Conservation (phyloP, 805 yeast genomes). For the Nakazawaea populi region DNA sequence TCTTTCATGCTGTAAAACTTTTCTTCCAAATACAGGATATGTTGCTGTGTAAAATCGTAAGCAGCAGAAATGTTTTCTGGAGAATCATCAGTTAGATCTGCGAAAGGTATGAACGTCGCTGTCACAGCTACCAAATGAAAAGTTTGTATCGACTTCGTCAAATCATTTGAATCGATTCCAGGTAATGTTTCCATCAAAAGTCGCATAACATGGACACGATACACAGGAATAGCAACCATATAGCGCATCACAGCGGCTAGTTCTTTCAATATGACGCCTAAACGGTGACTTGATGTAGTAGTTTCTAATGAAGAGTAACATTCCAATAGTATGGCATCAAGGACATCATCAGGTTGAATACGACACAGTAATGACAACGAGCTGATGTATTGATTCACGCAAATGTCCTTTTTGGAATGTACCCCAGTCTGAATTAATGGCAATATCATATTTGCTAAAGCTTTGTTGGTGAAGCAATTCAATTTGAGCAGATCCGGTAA, state of each 20-base stretch:
- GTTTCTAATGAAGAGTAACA: slow-evolving; percentile 68
- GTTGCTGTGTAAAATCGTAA: slow-evolving; percentile 58
- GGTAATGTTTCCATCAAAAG: slow-evolving; percentile 64
- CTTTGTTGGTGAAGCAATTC: slow-evolving; percentile 27
- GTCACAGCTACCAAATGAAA: slow-evolving; percentile 64
- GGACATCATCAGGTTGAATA: slow-evolving; percentile 47
- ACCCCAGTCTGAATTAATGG: slow-evolving; percentile 62
- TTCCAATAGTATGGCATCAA: slow-evolving; percentile 56
- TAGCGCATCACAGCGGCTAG: slow-evolving; percentile 61
- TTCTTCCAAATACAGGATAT: slow-evolving; percentile 48
- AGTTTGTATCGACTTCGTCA: slow-evolving; percentile 63
- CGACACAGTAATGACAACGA: slow-evolving; percentile 60
- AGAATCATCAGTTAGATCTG: slow-evolving; percentile 44
- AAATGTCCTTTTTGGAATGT: slow-evolving; percentile 63
- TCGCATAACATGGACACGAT: slow-evolving; percentile 74
- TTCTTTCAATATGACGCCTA: slow-evolving; percentile 64
- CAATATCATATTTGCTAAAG: slow-evolving; percentile 46
- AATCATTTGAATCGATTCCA: slow-evolving; percentile 86
- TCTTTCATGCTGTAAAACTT: slow-evolving; percentile 26
- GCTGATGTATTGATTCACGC: slow-evolving; percentile 51
- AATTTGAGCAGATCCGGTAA: slow-evolving; percentile 29
- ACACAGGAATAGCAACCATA: slow-evolving; percentile 57
- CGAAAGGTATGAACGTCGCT: slow-evolving; percentile 67
- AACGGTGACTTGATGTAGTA: slow-evolving; percentile 73
- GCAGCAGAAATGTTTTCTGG: slow-evolving; percentile 35